Base-by-base conservation (phyloP, 208 protist genomes). In the Leishmania arabica region DNA sequence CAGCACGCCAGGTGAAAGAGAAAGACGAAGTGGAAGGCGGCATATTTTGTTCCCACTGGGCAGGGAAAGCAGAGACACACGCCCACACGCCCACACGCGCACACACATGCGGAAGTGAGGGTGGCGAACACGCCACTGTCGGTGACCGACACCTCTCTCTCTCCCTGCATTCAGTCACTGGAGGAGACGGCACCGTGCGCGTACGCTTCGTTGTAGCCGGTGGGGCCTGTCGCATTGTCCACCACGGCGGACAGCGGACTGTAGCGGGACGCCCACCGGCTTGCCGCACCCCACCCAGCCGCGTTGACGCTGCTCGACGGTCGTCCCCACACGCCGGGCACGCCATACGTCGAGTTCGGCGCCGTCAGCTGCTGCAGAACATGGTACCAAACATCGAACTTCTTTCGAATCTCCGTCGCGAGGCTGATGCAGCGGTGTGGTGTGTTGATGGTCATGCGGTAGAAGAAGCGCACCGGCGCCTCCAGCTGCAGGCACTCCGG, bases 321-420 rank as follows among this genome's bases (percentile, higher is more conserved):
- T n/a, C 91, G 87, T 40, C 83, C 85, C 85, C 86, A 89, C 42
- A 92, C 69, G 27, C 81, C 86, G 27, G 84, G 86, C 60, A 89
- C 66, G 51, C 86, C 87, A 71, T 80, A 81, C 9, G 51, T 54
- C 49, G 82, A 42, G 71, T 91, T 91, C 31, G 85, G 79, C 42
- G 40, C 71, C 47, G 87, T 92, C 34, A 97, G 79, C 51, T 90
- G 84, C 77, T 84, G 53, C 74, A 97, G 80, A 11, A 88, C 86
- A 42, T 85, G 65, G 74, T 92, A 94, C 92, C 93, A 97, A 53
- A 93, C 54, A 78, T 97, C 90, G 79, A 95, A 97, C 79, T 95
- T 95, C 5, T 91, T 88, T 4, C 87, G 84, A 49, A 91, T 73
- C 85, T 97, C 92, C 8, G 91, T 97, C 21, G 89, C 90, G 62